phyloP scores from a whole-genome alignment of 192 early-diverging fungal species.

The Endogone sp. region DNA sequence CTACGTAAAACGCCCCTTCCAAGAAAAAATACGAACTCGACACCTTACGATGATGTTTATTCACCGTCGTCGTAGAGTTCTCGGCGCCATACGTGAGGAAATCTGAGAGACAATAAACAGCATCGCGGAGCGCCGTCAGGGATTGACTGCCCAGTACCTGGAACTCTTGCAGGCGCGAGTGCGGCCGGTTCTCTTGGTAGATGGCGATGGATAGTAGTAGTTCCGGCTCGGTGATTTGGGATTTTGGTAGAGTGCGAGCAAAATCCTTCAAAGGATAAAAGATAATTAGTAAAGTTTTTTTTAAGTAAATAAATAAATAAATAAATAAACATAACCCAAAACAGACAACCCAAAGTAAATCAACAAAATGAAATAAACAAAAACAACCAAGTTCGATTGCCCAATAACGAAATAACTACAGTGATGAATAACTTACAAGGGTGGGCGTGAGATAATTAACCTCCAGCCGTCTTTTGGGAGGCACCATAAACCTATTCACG shows the following conservation, averaged over 20 bases:
- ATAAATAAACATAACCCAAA: no score
- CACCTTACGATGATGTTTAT: slow-evolving; percentile 49
- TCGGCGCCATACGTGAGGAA: slow-evolving; percentile 45
- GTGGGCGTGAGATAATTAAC: background rate
- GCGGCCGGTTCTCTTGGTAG: slow-evolving; percentile 52
- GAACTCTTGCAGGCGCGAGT: slow-evolving; percentile 56
- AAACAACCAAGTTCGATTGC: no score
- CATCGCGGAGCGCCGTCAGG: slow-evolving; percentile 63
- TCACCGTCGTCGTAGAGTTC: slow-evolving; percentile 18
- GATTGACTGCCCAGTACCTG: slow-evolving; percentile 65
- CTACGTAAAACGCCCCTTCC: slow-evolving; percentile 72
- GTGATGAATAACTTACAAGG: background rate
- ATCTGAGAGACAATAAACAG: slow-evolving; percentile 66
- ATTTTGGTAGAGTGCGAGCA: background rate
- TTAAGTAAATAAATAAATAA: no score
- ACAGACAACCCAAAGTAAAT: no score
- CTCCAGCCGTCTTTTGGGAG: background rate
- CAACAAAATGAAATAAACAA: no score
- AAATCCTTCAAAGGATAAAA: background rate
- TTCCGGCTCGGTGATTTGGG: slow-evolving; percentile 21
- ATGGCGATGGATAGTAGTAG: slow-evolving; percentile 58
- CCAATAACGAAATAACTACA: no score
- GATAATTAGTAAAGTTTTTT: no score
- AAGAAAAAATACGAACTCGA: slow-evolving; percentile 61
- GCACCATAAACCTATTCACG: background rate